Conservation (phyloP, 805 yeast species). For the Kodamaea kaohsiungensis region DNA sequence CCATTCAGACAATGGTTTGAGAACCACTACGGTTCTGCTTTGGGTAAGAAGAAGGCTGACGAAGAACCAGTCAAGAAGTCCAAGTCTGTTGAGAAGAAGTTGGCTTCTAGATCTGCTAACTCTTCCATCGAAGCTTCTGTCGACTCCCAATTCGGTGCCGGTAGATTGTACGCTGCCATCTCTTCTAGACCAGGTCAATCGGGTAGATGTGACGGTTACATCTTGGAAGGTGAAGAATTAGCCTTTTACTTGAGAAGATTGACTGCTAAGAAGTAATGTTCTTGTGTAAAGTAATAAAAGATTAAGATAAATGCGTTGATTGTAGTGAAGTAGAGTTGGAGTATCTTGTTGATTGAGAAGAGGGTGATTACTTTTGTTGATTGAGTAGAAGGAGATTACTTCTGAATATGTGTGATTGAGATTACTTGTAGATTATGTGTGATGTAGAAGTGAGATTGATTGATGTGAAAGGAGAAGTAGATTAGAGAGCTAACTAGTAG, state of each 20-base stretch:
- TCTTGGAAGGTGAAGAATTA: conserved; percentile 99
- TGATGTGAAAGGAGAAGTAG: too few species aligned
- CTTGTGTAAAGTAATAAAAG: conserved; percentile 9
- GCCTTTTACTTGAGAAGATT: conserved; percentile 99
- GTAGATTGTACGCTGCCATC: conserved; percentile 97
- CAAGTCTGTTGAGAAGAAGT: conserved; percentile 83
- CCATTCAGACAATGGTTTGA: conserved; percentile 99
- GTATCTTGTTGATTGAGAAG: too few species aligned
- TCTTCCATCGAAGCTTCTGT: conserved; percentile 89
- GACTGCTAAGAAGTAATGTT: conserved; percentile 92
- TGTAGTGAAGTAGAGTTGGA: background rate
- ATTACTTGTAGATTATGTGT: too few species aligned
- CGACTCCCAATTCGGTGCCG: conserved; percentile 96
- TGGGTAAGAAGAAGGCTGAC: conserved; percentile 79
- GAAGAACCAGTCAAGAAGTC: conserved; percentile 65
- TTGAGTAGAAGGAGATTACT: too few species aligned
- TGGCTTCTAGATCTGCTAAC: conserved; percentile 85
- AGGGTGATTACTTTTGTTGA: too few species aligned
- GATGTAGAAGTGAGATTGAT: too few species aligned
- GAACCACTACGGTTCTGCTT: conserved; percentile 92
- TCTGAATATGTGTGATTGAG: too few species aligned
- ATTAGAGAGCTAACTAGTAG: too few species aligned
- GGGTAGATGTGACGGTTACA: conserved; percentile 99
- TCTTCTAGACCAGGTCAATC: conserved; percentile 99
- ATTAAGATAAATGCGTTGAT: background rate